Evolutionary conservation across 768 basidiomycete species (phyloP), one percentile per base, ranked within the genome.

Genomic region (Gloeophyllum trabeum): DNA sequence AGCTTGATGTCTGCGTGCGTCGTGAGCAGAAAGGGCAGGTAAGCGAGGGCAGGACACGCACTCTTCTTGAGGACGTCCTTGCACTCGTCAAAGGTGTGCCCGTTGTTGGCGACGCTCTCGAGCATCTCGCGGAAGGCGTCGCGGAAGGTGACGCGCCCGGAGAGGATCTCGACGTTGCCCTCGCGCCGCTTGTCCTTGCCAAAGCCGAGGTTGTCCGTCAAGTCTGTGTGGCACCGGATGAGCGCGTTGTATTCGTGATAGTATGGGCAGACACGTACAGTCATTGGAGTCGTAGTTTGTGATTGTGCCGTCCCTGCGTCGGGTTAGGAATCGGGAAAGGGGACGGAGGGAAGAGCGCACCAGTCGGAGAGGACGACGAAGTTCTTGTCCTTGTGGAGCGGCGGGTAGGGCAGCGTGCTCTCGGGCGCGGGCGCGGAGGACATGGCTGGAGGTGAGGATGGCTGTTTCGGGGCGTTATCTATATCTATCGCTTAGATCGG

Each of bases 251-350:
- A 10, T 6, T 13, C 14, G 10, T 40, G 28, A 18, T 13, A 49
- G 34, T 26, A 39, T 24, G 34, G 51, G 39, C 24, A 23, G 24
- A 23, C 10, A 52, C 79, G 47, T 56, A 90, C 85, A 91, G 53
- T 96, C 92, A 59, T 97, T 97, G 5, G 87, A 90, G 57, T 97
- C 92, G 54, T 74, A 76, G 30, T 75, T 90, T 3, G 92, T 94
- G 63, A 97, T 94, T 12, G 92, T 97, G 52, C 86, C 86, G 64
- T 90, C 86, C 87, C 86, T 88, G 57, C 16, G 46, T 43, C 20
- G 36, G 26, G n/a, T 40, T 23, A 35, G 25, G 20, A 7, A 22
- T 19, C 35, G 5, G 21, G 13, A 5, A 22, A n/a, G 7, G 19
- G 2, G 22, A 22, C n/a, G 4, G 13, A 37, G 4, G 38, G 44